These are phyloP conservation scores for Magnaporthales sp. DNA, from an alignment of 2,329 filamentous ascomycete species.

Conservation along the genomic window DNA sequence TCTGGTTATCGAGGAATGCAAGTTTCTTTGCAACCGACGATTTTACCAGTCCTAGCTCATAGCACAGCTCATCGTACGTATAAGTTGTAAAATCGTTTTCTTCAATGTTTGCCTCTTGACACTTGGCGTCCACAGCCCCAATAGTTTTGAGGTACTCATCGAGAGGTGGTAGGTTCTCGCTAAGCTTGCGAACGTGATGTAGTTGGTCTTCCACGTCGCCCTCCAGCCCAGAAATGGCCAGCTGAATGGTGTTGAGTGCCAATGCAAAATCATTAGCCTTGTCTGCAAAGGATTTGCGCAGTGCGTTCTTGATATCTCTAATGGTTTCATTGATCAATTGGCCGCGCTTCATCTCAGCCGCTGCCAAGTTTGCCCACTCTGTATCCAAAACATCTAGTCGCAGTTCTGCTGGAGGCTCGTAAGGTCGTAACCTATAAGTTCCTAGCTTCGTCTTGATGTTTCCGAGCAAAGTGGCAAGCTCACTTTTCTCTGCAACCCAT, in stretches of 20 bases:
- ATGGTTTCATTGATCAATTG: slow-evolving; percentile 98
- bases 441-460: slow-evolving; percentile 99
- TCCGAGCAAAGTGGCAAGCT: slow-evolving; percentile 82
- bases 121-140: slow-evolving; percentile 76
- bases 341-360: slow-evolving; percentile 78
- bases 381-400: slow-evolving; percentile 73
- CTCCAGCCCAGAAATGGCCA: slow-evolving; percentile 93
- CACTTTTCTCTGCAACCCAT: slow-evolving; percentile 97
- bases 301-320: slow-evolving; percentile 92
- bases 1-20: slow-evolving; percentile 94
- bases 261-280: slow-evolving; percentile 98
- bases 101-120: slow-evolving; percentile 93
- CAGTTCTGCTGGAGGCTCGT: slow-evolving; percentile 80
- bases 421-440: slow-evolving; percentile 84
- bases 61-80: slow-evolving; percentile 90
- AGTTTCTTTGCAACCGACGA: slow-evolving; percentile 93
- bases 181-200: slow-evolving; percentile 75
- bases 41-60: slow-evolving; percentile 87
- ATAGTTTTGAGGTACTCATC: slow-evolving; percentile 88
- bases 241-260: slow-evolving; percentile 86
- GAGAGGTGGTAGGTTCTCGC: slow-evolving; percentile 78
- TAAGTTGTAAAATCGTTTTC: slow-evolving; percentile 99
- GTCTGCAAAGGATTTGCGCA: slow-evolving; percentile 88
- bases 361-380: slow-evolving; percentile 73
- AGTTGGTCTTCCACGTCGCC: slow-evolving; percentile 95